Base-by-base conservation (phyloP, 2,329 filamentous ascomycete species). In the Tolypocladium tundrense region DNA sequence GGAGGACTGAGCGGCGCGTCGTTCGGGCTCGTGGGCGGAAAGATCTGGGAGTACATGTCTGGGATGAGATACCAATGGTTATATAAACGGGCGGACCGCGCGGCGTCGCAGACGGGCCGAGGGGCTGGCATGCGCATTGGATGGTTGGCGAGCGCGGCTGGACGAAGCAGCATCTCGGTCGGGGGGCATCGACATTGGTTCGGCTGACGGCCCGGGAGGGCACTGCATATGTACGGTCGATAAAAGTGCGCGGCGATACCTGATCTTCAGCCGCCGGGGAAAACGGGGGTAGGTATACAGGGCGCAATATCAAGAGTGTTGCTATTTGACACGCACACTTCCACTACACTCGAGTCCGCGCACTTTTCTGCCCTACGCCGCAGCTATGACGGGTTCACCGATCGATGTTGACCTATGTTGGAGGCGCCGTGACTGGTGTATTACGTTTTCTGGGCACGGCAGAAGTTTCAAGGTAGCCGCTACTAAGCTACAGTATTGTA, bases 1-100 rank as follows among this genome's bases (percentile, higher is more conserved):
- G 31, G 73, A 76, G 21, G 71, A 76, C 31, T 77, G 55, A 66
- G 40, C 19, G 37, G 14, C 4, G 13, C 27, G 9, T 7, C 1
- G 8, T 5, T 14, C 9, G 1, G 50, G 31, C 7, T 33, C 31
- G 31, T 8, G 50, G 14, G 3, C 11, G 14, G 16, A n/a, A 21
- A 21, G 10, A 21, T 37, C 19, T n/a, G 16, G 16, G 10, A 37
- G n/a, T 35, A 27, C 0, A 16, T 52, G n/a, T 52, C 48, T 37
- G 48, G 31, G 21, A 21, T 2, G 21, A 35, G 31, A 52, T 35
- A 35, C 19, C 19, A 37, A 35, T 21, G 19, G 19, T 2, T 52
- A 14, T 52, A 52, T 51, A 35, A n/a, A 21, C 10, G 31, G 31
- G n/a, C 4, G 48, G 19, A 11, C 8, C 14, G 37, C 14, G 27